These are phyloP conservation scores for Tetradesmus obliquus DNA, from an alignment of 139 green algal genomes.

Conservation along the genomic window DNA sequence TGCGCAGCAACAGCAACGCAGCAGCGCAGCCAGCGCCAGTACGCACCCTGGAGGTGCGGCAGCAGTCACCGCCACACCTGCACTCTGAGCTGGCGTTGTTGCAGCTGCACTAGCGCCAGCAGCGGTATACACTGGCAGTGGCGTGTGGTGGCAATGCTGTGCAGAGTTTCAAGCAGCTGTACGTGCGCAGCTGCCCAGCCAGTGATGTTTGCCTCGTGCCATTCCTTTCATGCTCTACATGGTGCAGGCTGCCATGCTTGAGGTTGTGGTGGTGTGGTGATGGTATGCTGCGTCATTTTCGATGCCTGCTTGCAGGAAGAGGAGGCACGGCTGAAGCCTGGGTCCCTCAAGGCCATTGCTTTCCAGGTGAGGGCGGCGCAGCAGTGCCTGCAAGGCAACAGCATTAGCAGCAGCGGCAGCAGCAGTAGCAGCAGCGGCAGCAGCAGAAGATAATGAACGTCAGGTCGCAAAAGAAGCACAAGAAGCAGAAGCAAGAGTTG, in stretches of 20 bases:
- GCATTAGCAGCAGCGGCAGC: slow-evolving; percentile 13
- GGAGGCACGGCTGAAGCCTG: slow-evolving; percentile 62
- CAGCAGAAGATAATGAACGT: too few relatives aligned
- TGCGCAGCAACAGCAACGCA: not conserved
- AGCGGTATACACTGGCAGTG: not conserved
- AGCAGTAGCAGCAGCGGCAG: not conserved
- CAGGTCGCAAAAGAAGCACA: too few relatives aligned
- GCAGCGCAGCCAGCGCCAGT: not conserved
- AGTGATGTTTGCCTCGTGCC: not conserved
- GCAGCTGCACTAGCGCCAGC: not conserved
- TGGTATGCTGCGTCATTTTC: not conserved
- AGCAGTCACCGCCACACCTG: not conserved
- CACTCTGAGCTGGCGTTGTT: not conserved
- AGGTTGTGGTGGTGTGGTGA: not conserved
- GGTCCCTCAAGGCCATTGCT: slow-evolving; percentile 67
- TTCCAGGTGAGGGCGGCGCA: slow-evolving; percentile 17
- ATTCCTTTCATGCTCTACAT: not conserved
- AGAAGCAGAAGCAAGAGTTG: too few relatives aligned
- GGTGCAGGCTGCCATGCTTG: not conserved
- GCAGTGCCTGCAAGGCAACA: not conserved
- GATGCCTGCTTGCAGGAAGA: slow-evolving; percentile 53
- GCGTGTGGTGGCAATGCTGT: too few relatives aligned
- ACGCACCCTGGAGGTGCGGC: slow-evolving; percentile 20
- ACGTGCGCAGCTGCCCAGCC: too few relatives aligned
- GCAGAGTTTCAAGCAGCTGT: too few relatives aligned